These are phyloP conservation scores for Luffa aegyptiaca DNA, from an alignment of 306 rosid species.

Conservation along the genomic window DNA sequence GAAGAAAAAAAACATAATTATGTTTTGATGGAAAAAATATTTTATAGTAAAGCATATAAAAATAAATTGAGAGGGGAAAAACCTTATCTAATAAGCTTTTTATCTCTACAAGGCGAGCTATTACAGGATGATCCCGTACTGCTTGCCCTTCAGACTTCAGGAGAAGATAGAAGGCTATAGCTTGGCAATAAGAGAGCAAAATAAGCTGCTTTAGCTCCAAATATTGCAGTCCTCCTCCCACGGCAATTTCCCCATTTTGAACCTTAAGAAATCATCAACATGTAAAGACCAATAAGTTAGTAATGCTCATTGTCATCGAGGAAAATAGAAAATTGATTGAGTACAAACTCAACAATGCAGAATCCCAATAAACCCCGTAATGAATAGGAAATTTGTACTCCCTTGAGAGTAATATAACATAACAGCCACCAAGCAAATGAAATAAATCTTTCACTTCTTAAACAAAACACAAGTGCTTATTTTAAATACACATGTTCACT, in stretches of 20 bases:
- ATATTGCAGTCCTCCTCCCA: constrained; percentile 59
- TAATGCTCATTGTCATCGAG: neutral
- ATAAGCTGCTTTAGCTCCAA: constrained; percentile 64
- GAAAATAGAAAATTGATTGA: neutral
- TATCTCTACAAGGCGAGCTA: constrained; percentile 70
- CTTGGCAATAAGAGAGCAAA: constrained; percentile 72
- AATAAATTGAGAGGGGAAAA: neutral
- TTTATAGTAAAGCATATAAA: neutral
- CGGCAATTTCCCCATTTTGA: constrained; percentile 29
- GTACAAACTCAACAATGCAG: neutral
- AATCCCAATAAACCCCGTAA: neutral
- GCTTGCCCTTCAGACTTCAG: constrained; percentile 88
- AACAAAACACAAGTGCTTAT: neutral
- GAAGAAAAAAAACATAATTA: neutral
- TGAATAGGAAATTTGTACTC: neutral
- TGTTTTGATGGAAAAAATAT: neutral
- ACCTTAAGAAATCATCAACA: constrained; percentile 39
- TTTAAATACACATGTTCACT: neutral
- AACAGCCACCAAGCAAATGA: neutral
- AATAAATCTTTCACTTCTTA: neutral
- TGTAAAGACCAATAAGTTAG: constrained; percentile 12
- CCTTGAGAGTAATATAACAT: neutral
- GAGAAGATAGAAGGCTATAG: constrained; percentile 75
- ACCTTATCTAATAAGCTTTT: constrained; percentile 72
- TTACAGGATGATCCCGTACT: constrained; percentile 69